A percentile compares a stretch with the other conserved stretches of the same genome.
phyloP scores from a whole-genome alignment of 164 flowering plant species.

The Macadamia tetraphylla region DNA sequence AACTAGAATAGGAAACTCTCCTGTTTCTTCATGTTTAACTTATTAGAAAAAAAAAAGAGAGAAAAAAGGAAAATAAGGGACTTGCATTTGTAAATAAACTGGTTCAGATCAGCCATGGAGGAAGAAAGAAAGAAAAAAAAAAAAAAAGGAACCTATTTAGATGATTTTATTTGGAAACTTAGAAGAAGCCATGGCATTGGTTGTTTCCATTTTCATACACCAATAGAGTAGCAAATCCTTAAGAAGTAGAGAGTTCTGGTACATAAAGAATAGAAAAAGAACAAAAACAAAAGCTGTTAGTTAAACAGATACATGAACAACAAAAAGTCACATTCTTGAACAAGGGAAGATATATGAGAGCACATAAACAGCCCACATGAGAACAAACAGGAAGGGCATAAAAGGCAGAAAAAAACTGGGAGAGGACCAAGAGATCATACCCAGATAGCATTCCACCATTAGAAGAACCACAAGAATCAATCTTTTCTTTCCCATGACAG shows the following conservation, averaged over 20 bases:
- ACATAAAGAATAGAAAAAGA: background rate
- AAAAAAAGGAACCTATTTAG: background rate
- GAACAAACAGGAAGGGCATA: background rate
- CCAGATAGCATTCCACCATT: conserved; percentile 23
- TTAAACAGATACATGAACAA: no score
- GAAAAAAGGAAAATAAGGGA: no score
- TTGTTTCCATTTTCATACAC: no score
- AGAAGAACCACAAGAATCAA: conserved; percentile 23
- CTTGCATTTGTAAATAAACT: background rate
- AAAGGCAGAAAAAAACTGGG: background rate
- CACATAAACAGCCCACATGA: background rate
- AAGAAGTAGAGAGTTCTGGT: background rate
- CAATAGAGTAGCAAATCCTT: no score
- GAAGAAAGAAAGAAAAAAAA: background rate
- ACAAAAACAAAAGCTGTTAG: no score
- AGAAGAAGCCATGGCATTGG: background rate
- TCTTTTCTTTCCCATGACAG: conserved; percentile 19
- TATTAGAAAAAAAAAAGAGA: no score
- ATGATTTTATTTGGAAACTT: background rate
- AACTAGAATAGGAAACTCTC: no score
- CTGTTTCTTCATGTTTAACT: no score
- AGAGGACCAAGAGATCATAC: conserved; percentile 16
- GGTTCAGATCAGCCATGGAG: background rate
- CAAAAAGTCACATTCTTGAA: no score
- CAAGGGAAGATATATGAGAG: background rate